Evolutionary conservation across 2,329 filamentous ascomycete genomes (phyloP).

Genomic region (Fusarium sp.): DNA sequence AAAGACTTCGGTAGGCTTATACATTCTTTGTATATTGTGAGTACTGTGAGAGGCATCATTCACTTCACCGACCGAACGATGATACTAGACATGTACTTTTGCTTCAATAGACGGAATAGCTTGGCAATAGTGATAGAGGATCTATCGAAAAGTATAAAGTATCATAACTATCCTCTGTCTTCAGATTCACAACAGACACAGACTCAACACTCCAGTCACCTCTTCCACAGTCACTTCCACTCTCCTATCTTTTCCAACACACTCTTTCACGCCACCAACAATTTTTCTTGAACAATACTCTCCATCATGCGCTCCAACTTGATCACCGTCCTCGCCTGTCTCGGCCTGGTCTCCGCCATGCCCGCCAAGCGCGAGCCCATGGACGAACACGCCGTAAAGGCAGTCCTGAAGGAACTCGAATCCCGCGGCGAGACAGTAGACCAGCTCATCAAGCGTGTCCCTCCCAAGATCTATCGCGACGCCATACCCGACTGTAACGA

Average conservation of each 20-base stretch:
- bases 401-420: neutral
- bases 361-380: neutral
- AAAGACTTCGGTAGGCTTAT: neutral
- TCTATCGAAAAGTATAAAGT: neutral
- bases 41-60: neutral
- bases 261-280: neutral
- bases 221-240: neutral
- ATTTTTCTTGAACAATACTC: neutral
- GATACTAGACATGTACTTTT: too few relatives aligned
- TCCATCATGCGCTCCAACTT: neutral
- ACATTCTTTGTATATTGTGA: neutral
- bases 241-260: neutral
- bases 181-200: neutral
- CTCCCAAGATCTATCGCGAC: neutral
- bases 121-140: accelerated
- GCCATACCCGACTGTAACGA: neutral
- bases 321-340: neutral
- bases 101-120: accelerated
- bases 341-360: neutral
- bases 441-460: neutral
- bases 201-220: neutral
- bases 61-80: too few relatives aligned
- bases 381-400: neutral
- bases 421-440: neutral
- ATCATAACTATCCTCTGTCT: neutral